These are phyloP conservation scores for Leccinum cinnamomeum DNA, from an alignment of 1,284 basidiomycete species.

Conservation along the genomic window DNA sequence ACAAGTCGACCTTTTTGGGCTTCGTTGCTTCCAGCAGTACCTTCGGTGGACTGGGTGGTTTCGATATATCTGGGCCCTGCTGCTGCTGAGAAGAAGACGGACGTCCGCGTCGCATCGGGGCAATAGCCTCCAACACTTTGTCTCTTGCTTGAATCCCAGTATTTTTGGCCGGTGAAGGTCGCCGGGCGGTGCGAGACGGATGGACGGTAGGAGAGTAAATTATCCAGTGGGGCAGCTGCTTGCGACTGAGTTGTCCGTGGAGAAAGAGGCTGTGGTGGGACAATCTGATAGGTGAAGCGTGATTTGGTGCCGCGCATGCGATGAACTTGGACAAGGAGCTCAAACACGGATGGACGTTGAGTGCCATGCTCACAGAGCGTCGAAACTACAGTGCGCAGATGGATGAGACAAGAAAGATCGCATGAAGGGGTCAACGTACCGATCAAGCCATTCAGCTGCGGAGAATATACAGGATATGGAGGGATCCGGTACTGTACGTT, in stretches of 20 bases:
- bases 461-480: constrained; percentile 90
- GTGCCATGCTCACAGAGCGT: constrained; percentile 87
- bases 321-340: constrained; percentile 76
- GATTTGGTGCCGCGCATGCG: constrained; percentile 82
- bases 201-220: constrained; percentile 43
- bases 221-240: constrained; percentile 28
- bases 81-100: constrained; percentile 45
- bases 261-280: constrained; percentile 48
- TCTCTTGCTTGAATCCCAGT: constrained; percentile 66
- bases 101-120: constrained; percentile 74
- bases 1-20: constrained; percentile 37
- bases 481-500: constrained; percentile 96
- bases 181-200: constrained; percentile 28
- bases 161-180: constrained; percentile 23
- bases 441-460: constrained; percentile 84
- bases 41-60: constrained; percentile 43
- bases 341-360: constrained; percentile 81
- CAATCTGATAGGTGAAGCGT: constrained; percentile 65
- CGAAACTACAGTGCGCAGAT: constrained; percentile 51
- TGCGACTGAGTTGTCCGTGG: constrained; percentile 39
- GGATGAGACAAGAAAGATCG: constrained; percentile 12
- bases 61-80: constrained; percentile 34
- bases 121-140: constrained; percentile 72
- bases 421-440: constrained; percentile 49
- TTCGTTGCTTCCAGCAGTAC: constrained; percentile 18